phyloP scores from a whole-genome alignment of 805 yeast species.

The Kuraishia floccosa region DNA sequence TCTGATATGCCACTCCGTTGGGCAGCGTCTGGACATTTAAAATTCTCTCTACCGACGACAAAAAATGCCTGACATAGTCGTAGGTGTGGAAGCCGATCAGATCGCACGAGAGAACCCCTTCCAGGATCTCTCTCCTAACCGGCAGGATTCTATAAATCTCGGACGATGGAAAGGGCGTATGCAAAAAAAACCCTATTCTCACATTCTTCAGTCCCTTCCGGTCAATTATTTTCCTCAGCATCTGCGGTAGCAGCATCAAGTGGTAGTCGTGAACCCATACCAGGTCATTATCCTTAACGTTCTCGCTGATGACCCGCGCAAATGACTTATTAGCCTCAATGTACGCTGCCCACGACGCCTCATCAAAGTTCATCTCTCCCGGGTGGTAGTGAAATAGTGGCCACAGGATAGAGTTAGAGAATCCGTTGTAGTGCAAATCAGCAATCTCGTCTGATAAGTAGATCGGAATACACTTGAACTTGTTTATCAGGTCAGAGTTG shows the following conservation, averaged over 20 bases:
- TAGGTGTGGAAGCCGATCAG: conserved; percentile 98
- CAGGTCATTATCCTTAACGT: conserved; percentile 71
- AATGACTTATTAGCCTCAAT: conserved; percentile 83
- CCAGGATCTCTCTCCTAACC: conserved; percentile 82
- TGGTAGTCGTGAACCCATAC: conserved; percentile 99
- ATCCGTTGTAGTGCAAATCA: conserved; percentile 94
- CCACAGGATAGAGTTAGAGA: conserved; percentile 91
- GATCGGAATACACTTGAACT: conserved; percentile 86
- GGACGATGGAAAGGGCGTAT: conserved; percentile 96
- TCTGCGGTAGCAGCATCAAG: conserved; percentile 85
- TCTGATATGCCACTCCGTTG: conserved; percentile 74
- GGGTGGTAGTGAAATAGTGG: conserved; percentile 98
- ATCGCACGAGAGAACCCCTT: conserved; percentile 90
- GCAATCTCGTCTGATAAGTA: conserved; percentile 84
- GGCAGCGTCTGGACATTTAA: conserved; percentile 78
- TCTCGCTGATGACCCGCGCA: conserved; percentile 60
- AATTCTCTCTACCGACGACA: conserved; percentile 80
- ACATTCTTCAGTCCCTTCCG: conserved; percentile 37
- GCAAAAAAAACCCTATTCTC: conserved; percentile 85
- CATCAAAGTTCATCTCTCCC: conserved; percentile 97
- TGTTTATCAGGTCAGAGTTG: conserved; percentile 53
- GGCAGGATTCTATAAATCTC: conserved; percentile 95
- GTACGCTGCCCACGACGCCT: conserved; percentile 95
- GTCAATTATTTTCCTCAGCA: conserved; percentile 58
- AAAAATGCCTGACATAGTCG: conserved; percentile 93